Evolutionary conservation across 805 yeast genomes (phyloP).

Genomic region (Yamadazyma laniorum): DNA sequence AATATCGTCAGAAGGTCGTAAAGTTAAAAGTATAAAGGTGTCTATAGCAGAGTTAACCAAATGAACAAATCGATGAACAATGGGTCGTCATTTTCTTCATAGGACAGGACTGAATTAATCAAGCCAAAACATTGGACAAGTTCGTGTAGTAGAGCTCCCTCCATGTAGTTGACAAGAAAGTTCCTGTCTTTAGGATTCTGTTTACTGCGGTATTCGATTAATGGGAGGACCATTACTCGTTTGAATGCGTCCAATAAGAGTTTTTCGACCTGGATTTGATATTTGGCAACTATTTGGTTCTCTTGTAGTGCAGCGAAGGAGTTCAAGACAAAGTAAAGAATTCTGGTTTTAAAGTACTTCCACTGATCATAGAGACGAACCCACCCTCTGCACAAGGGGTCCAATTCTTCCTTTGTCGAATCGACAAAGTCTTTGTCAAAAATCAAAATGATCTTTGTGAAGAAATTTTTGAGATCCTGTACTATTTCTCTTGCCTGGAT

Average conservation of each 20-base stretch:
- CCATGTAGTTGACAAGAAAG: constrained; percentile 9
- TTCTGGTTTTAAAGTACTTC: constrained; percentile 27
- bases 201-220: constrained; percentile 18
- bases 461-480: constrained; percentile 26
- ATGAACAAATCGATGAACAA: constrained; percentile 19
- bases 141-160: constrained; percentile 12
- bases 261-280: constrained; percentile 26
- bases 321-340: constrained; percentile 22
- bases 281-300: constrained; percentile 6
- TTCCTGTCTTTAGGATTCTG: constrained; percentile 5
- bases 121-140: constrained; percentile 17
- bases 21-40: too few species aligned
- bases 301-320: constrained; percentile 28
- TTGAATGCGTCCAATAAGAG: constrained; percentile 27
- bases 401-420: background rate
- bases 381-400: constrained; percentile 21
- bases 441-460: constrained; percentile 21
- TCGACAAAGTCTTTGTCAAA: constrained; percentile 21
- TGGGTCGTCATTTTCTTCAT: constrained; percentile 12
- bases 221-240: constrained; percentile 26
- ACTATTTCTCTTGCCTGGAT: constrained; percentile 26
- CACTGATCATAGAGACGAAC: constrained; percentile 20
- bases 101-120: constrained; percentile 9
- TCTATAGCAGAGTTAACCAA: constrained; percentile 19
- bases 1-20: too few species aligned